phyloP scores from a whole-genome alignment of 768 basidiomycete species.

The Russula lepida region DNA sequence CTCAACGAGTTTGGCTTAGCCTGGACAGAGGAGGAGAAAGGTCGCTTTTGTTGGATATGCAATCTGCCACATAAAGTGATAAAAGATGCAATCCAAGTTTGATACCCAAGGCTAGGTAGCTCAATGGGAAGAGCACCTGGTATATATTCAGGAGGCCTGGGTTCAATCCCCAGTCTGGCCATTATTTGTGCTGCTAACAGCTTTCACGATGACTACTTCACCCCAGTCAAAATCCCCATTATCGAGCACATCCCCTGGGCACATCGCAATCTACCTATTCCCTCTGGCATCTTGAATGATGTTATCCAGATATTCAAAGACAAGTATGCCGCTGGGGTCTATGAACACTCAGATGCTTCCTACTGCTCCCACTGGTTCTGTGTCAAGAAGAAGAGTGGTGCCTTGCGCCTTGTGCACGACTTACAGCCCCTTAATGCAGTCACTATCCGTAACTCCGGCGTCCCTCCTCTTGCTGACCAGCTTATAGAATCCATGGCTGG shows the following conservation, averaged over 20 bases:
- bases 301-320: slow-evolving; percentile 30
- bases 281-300: slow-evolving; percentile 22
- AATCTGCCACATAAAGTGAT: no score
- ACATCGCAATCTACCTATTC: slow-evolving; percentile 24
- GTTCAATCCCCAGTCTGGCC: no score
- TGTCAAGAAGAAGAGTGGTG: neutral
- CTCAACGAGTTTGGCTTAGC: slow-evolving; percentile 31
- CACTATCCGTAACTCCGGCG: slow-evolving; percentile 19
- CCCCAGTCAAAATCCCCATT: neutral
- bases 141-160: no score
- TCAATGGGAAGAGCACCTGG: no score
- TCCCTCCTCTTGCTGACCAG: no score
- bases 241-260: slow-evolving; percentile 27
- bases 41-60: no score
- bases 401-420: slow-evolving; percentile 21
- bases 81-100: no score
- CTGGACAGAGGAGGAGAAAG: slow-evolving; percentile 25
- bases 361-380: neutral
- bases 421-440: slow-evolving; percentile 24
- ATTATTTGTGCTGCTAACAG: no score
- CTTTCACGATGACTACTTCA: no score
- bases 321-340: slow-evolving; percentile 34
- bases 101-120: no score
- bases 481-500: no score
- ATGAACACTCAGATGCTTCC: no score